phyloP scores from a whole-genome alignment of 306 rosid species.

The Vigna hirtella region DNA sequence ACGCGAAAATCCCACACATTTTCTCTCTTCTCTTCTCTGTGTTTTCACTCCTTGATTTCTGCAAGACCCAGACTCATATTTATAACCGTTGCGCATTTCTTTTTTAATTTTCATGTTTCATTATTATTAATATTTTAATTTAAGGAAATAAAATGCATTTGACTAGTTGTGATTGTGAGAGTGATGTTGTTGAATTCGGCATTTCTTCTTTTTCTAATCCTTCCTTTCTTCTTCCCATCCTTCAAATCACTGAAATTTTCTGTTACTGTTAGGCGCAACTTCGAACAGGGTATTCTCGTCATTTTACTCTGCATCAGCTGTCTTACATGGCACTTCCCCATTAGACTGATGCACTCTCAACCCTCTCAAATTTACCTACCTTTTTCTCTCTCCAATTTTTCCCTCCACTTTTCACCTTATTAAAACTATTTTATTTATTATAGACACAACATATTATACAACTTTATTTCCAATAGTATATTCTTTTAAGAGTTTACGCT shows the following conservation, averaged over 20 bases:
- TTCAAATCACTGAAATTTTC: constrained; percentile 1
- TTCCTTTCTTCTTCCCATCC: background rate
- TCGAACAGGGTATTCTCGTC: constrained; percentile 23
- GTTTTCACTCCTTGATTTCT: constrained; percentile 16
- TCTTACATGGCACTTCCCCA: constrained; percentile 26
- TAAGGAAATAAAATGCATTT: background rate
- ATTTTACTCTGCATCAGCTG: constrained; percentile 30
- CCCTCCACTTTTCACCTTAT: too few species aligned
- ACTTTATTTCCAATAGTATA: too few species aligned
- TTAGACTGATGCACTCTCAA: constrained; percentile 22
- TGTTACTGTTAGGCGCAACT: background rate
- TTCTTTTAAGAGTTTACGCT: too few species aligned
- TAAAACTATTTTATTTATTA: too few species aligned
- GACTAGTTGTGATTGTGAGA: constrained; percentile 21
- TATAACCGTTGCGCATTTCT: background rate
- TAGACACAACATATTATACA: too few species aligned
- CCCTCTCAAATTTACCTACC: background rate
- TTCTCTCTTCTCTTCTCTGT: background rate
- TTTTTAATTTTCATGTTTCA: too few species aligned
- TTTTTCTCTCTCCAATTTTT: background rate
- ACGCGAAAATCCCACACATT: constrained; percentile 99
- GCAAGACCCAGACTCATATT: background rate
- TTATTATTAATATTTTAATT: too few species aligned
- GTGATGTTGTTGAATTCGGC: constrained; percentile 1
- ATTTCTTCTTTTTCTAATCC: background rate